These are phyloP conservation scores for Leishmania arabica DNA, from an alignment of 208 protist genomes.

Conservation along the genomic window DNA sequence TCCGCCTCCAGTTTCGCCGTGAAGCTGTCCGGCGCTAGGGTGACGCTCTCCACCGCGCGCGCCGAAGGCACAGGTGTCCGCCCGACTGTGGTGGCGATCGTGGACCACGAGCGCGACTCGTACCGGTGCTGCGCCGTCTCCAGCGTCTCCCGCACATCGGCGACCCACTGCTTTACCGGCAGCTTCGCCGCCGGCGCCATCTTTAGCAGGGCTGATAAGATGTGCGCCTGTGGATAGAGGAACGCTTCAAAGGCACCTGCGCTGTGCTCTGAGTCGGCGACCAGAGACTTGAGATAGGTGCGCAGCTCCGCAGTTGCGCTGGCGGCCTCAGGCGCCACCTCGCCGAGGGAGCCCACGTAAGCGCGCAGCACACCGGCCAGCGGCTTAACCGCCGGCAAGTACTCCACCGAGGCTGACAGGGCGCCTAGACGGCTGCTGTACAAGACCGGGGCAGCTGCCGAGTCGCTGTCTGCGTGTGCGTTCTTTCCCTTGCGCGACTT, in stretches of 20 bases:
- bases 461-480: not conserved
- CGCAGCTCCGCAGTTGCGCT: slow-evolving; percentile 23
- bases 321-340: slow-evolving; percentile 13
- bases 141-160: slow-evolving; percentile 37
- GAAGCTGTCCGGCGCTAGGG: slow-evolving; percentile 25
- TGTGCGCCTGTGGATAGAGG: slow-evolving; percentile 66
- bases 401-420: slow-evolving; percentile 15
- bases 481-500: slow-evolving; percentile 48
- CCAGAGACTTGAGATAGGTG: slow-evolving; percentile 31
- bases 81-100: slow-evolving; percentile 10
- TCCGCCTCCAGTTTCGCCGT: slow-evolving; percentile 25
- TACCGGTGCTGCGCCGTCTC: slow-evolving; percentile 37
- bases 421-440: slow-evolving; percentile 15
- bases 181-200: slow-evolving; percentile 37
- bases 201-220: slow-evolving; percentile 65
- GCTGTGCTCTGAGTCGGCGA: slow-evolving; percentile 26
- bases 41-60: slow-evolving; percentile 6
- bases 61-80: not conserved
- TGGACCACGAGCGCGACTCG: slow-evolving; percentile 32
- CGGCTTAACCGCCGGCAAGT: slow-evolving; percentile 43
- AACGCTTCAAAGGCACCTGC: slow-evolving; percentile 46
- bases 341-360: slow-evolving; percentile 39
- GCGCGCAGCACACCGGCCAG: slow-evolving; percentile 40
- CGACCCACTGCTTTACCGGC: slow-evolving; percentile 59
- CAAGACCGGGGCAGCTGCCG: slow-evolving; percentile 16